Evolutionary conservation across 495 filamentous ascomycete species (phyloP), one percentile per base, ranked within the genome.

Genomic region (Podospora fimiseda): DNA sequence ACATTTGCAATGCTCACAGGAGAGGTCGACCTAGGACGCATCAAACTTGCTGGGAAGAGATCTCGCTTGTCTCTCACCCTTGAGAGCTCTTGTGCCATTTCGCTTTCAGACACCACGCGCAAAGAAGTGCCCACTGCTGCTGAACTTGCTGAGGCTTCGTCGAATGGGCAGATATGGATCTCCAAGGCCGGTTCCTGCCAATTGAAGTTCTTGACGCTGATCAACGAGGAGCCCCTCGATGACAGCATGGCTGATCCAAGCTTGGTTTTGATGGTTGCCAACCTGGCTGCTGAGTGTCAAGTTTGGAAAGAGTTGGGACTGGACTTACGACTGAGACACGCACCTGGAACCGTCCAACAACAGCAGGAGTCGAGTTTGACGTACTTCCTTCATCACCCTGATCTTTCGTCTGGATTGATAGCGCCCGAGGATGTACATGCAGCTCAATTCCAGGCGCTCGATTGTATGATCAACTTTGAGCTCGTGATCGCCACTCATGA

Each of bases 391-490:
- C 58, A 57, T 11, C 64, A 67, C 33, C 60, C 58, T 6, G 60
- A 65, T 21, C 55, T 65, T 15, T 61, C 62, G 0, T 63, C 60
- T 1, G 58, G 60, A 5, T 52, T 54, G 50, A 61, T 60, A 11
- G 56, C 46, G 6, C 56, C 56, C 2, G 15, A 39, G 1, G n/a
- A 66, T 6, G 44, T 66, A 1, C 59, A 62, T 9, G 61, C 56
- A 13, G 70, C 60, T 50, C 59, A 58, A 9, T 59, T 75, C 27
- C 59, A 62, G 50, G 62, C 64, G 0, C 47, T 75, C 21, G 55
- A 54, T 18, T 70, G 67, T 33, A 36, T 56, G 15, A 15, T 58
- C 39, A 51, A 52, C 11, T 41, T 58, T 46, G 15, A 42, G 6
- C 20, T 61, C 23, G 22, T 48, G 9, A 36, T 8, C 22, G 9